Evolutionary conservation across 78 protist genomes (phyloP).

Genomic region (Dictyostelium capitatum): DNA sequence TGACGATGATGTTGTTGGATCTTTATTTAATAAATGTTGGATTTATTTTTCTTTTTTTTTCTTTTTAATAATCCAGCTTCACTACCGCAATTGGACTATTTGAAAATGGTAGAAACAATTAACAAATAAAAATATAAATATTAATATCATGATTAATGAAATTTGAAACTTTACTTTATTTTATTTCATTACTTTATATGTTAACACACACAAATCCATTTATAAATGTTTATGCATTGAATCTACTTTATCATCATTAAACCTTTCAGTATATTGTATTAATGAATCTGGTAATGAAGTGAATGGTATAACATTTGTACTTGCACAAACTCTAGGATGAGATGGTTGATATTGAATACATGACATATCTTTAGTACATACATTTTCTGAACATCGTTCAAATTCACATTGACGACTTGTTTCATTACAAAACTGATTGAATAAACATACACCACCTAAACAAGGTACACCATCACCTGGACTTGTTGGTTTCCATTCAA

Average conservation of each 20-base stretch:
- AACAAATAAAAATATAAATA: too few relatives aligned
- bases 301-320: conserved; percentile 15
- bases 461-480: conserved; percentile 11
- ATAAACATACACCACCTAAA: conserved; percentile 22
- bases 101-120: too few relatives aligned
- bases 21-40: too few relatives aligned
- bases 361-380: conserved; percentile 2
- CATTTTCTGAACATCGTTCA: not conserved
- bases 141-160: too few relatives aligned
- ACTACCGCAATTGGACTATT: too few relatives aligned
- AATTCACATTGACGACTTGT: conserved; percentile 33
- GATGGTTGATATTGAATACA: conserved; percentile 51
- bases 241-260: not conserved
- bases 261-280: not conserved
- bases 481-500: conserved; percentile 25
- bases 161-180: too few relatives aligned
- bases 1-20: too few relatives aligned
- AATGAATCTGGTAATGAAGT: not conserved
- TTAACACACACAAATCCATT: too few relatives aligned
- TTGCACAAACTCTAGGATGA: conserved; percentile 63
- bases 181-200: too few relatives aligned
- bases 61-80: too few relatives aligned
- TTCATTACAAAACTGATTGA: conserved; percentile 28
- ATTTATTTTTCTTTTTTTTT: too few relatives aligned
- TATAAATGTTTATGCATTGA: not conserved